Base-by-base conservation (phyloP, 371 early-diverging fungal species). In the Mucor lusitanicus region DNA sequence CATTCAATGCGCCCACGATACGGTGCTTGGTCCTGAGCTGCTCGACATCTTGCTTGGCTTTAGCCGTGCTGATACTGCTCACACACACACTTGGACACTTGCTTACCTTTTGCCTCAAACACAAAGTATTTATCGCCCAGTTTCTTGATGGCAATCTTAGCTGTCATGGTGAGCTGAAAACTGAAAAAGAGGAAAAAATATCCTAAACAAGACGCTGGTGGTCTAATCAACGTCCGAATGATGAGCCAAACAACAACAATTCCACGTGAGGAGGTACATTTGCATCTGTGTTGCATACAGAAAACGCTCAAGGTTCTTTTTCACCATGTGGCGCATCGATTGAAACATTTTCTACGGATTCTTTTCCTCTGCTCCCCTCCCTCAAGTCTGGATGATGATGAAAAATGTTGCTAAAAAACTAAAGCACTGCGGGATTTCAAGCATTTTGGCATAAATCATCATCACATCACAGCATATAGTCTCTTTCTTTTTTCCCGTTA, bases 1-100 rank as follows among this genome's bases (percentile, higher is more conserved):
- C 88, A 21, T 82, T 72, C 33, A 87, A 65, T 3, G 85, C 70
- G 8, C 88, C 88, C 19, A 89, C 78, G n/a, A 88, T 86, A 12
- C 78, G 74, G 60, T 81, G 72, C n/a, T 84, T 61, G 40, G 67
- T 74, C 6, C 87, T 72, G 33, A 88, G 57, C 15, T 59, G 42
- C 30, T 80, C 57, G 19, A 84, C 76, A 64, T 74, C 87, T 86
- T 23, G 13, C n/a, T 57, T 32, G 12, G 23, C 30, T 12, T 37
- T 37, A 50, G 23, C 11, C 25, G 50, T 50, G 23, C 19, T 44
- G 17, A 17, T 2, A 44, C n/a, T 44, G 0, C 11, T 6, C 0
- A 0, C 37, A 12, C 37, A 37, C 2, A 7, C 2, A 37, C 15
- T n/a, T n/a, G n/a, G n/a, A 37, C 37, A 37, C 13, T 13, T 13